phyloP scores from a whole-genome alignment of 148 eudicot species.

The Hydrangea macrophylla region DNA sequence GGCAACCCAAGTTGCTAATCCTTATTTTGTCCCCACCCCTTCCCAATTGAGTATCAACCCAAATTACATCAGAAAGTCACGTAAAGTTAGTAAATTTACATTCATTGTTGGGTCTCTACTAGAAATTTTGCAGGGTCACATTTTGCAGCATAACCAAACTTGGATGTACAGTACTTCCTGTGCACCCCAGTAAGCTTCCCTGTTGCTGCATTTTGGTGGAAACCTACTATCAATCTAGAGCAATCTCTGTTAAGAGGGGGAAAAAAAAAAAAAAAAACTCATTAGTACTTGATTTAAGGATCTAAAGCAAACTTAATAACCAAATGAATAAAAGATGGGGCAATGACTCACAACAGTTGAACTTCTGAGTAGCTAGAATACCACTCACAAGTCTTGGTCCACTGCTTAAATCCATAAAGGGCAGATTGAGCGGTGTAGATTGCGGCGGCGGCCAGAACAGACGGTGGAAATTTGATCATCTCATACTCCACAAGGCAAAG shows the following conservation, averaged over 20 bases:
- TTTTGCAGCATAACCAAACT: slow-evolving; percentile 67
- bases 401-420: slow-evolving; percentile 55
- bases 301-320: background rate
- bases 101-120: slow-evolving; percentile 22
- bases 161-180: slow-evolving; percentile 68
- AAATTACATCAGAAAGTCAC: slow-evolving; percentile 17
- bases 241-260: slow-evolving; percentile 70
- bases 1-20: slow-evolving; percentile 27
- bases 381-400: slow-evolving; percentile 75
- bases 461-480: slow-evolving; percentile 73
- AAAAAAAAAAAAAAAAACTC: background rate
- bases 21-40: background rate
- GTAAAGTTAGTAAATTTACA: slow-evolving; percentile 21
- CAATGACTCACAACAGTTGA: slow-evolving; percentile 55
- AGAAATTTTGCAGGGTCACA: slow-evolving; percentile 64
- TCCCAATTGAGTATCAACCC: background rate
- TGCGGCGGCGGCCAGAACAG: slow-evolving; percentile 77
- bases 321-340: background rate
- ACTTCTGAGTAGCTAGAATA: slow-evolving; percentile 57
- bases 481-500: slow-evolving; percentile 81
- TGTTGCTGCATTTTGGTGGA: slow-evolving; percentile 66
- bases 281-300: background rate
- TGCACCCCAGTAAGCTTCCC: slow-evolving; percentile 83
- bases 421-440: slow-evolving; percentile 73
- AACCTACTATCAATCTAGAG: slow-evolving; percentile 56